Conservation (phyloP, 1,284 basidiomycete species). For the Coriolopsis trogii region DNA sequence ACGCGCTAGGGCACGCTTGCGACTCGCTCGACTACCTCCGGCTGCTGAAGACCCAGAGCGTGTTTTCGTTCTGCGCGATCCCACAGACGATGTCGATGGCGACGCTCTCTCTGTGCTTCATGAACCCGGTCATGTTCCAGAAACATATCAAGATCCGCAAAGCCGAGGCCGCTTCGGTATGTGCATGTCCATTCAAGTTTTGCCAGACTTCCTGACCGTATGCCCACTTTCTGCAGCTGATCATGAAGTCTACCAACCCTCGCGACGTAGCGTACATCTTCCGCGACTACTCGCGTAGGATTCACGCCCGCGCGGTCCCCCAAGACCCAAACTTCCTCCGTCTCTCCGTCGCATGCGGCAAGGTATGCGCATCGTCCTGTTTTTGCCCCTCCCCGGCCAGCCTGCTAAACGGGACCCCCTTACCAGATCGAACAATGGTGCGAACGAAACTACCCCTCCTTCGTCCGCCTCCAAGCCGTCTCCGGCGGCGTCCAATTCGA, state of each 20-base stretch:
- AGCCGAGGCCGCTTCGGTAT: constrained; percentile 82
- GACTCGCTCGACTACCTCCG: constrained; percentile 91
- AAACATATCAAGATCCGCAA: constrained; percentile 96
- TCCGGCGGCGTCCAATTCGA: constrained; percentile 41
- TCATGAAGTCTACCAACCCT: constrained; percentile 90
- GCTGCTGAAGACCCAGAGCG: constrained; percentile 86
- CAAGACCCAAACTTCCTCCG: constrained; percentile 89
- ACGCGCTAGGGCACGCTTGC: constrained; percentile 85
- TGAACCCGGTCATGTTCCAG: constrained; percentile 91
- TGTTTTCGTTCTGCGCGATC: constrained; percentile 97
- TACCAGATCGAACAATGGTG: constrained; percentile 88
- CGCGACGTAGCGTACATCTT: constrained; percentile 92
- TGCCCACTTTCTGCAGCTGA: constrained; percentile 57
- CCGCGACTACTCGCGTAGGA: constrained; percentile 78
- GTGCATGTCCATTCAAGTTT: constrained; percentile 27
- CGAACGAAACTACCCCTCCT: constrained; percentile 88
- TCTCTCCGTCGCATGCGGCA: constrained; percentile 80
- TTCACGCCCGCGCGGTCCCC: constrained; percentile 80
- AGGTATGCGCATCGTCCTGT: constrained; percentile 44
- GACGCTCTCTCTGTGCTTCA: constrained; percentile 89
- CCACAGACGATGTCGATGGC: constrained; percentile 97
- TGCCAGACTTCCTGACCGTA: not conserved
- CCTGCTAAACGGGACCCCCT: not conserved
- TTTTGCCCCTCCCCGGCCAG: not conserved
- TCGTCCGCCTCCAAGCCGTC: constrained; percentile 56